Conservation (phyloP, 1,284 basidiomycete species). For the Ceratobasidium sp. region DNA sequence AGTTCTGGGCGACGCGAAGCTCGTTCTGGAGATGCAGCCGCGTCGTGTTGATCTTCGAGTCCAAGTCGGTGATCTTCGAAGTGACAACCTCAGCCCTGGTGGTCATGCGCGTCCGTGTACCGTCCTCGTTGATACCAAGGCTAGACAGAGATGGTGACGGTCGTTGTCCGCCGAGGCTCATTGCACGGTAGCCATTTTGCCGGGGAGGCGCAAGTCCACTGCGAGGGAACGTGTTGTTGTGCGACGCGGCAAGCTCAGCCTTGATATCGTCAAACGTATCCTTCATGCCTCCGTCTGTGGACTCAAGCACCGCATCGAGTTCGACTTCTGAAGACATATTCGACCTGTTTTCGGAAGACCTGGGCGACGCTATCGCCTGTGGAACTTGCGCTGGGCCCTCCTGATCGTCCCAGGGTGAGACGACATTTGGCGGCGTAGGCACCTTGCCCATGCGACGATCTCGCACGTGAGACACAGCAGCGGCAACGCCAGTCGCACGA, state of each 20-base stretch:
- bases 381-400: background rate
- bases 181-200: conserved; percentile 15
- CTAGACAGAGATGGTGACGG: background rate
- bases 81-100: conserved; percentile 68
- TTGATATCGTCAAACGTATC: conserved; percentile 88
- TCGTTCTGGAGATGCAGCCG: conserved; percentile 75
- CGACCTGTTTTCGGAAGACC: conserved; percentile 50
- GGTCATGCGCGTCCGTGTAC: conserved; percentile 23
- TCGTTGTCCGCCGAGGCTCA: background rate
- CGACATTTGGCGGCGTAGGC: background rate
- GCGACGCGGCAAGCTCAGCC: conserved; percentile 71
- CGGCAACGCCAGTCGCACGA: conserved; percentile 81
- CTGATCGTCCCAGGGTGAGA: conserved; percentile 1
- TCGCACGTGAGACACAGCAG: conserved; percentile 75
- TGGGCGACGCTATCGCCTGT: background rate
- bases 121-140: background rate
- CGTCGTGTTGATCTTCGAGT: conserved; percentile 65
- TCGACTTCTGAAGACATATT: conserved; percentile 61
- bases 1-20: conserved; percentile 79
- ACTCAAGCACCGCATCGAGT: conserved; percentile 51
- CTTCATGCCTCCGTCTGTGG: conserved; percentile 59
- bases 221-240: conserved; percentile 42
- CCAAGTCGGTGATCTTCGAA: conserved; percentile 71
- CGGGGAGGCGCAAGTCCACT: conserved; percentile 31
- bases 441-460: conserved; percentile 46